These are phyloP conservation scores for Pezicula carpinea DNA, from an alignment of 2,329 filamentous ascomycete species.

Conservation along the genomic window DNA sequence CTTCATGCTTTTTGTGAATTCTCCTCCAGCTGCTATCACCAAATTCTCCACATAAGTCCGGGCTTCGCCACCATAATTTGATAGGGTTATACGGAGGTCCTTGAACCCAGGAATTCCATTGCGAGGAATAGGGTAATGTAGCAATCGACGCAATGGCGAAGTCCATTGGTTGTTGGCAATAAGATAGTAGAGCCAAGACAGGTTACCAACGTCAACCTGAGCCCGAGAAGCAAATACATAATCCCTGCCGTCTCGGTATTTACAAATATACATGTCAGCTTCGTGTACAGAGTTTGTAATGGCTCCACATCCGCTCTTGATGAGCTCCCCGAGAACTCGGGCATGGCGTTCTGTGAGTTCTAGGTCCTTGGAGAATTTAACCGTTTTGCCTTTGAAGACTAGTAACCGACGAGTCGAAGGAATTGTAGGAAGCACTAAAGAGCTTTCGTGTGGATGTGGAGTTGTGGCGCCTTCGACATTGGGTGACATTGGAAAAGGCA, in stretches of 20 bases:
- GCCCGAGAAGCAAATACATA: slow-evolving; percentile 73
- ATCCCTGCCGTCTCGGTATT: slow-evolving; percentile 75
- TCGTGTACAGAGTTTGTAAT: slow-evolving; percentile 61
- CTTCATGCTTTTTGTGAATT: slow-evolving; percentile 93
- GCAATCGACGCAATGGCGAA: slow-evolving; percentile 71
- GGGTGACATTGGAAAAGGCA: slow-evolving; percentile 52
- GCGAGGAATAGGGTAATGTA: slow-evolving; percentile 85
- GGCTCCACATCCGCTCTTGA: slow-evolving; percentile 65
- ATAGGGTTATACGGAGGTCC: slow-evolving; percentile 75
- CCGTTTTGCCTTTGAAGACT: slow-evolving; percentile 72
- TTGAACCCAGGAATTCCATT: slow-evolving; percentile 76
- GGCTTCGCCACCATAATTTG: slow-evolving; percentile 94
- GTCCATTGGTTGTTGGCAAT: slow-evolving; percentile 89
- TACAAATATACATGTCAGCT: slow-evolving; percentile 82
- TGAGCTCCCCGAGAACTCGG: slow-evolving; percentile 64
- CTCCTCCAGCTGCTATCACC: slow-evolving; percentile 75
- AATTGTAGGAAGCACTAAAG: slow-evolving; percentile 37
- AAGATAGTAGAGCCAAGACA: slow-evolving; percentile 90
- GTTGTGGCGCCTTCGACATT: slow-evolving; percentile 65
- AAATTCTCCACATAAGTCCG: slow-evolving; percentile 91
- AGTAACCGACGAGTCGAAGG: slow-evolving; percentile 50
- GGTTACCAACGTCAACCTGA: slow-evolving; percentile 81
- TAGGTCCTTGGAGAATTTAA: slow-evolving; percentile 75
- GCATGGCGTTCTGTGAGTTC: slow-evolving; percentile 62
- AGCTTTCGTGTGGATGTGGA: slow-evolving; percentile 33